A percentile compares a stretch with the other conserved stretches of the same genome.
Evolutionary conservation across 2,329 filamentous ascomycete species (phyloP).

Genomic region (Verticillium isaacii): DNA sequence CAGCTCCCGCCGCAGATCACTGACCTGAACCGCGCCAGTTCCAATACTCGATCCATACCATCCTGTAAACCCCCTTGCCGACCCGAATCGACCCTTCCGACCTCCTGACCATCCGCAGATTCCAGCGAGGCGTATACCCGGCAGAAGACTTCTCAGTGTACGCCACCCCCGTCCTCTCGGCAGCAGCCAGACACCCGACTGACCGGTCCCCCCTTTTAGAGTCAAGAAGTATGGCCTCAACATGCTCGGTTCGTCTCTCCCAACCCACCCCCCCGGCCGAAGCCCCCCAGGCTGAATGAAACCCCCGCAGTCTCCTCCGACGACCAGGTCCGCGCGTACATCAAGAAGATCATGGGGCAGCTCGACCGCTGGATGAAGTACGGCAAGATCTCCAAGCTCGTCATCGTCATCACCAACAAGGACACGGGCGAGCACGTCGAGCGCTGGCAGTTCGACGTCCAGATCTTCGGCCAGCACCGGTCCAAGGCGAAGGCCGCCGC

Average conservation of each 20-base stretch:
- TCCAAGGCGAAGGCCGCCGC: slow-evolving; percentile 46
- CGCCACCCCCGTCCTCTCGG: slow-evolving; percentile 20
- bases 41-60: slow-evolving; percentile 97
- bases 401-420: slow-evolving; percentile 94
- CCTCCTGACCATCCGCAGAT: slow-evolving; percentile 44
- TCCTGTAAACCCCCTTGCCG: slow-evolving; percentile 56
- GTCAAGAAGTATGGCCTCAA: slow-evolving; percentile 99
- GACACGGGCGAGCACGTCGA: slow-evolving; percentile 96
- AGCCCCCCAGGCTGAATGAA: neutral
- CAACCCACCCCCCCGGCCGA: neutral
- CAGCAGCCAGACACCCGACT: neutral
- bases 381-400: slow-evolving; percentile 94
- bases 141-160: slow-evolving; percentile 95
- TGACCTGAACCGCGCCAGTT: slow-evolving; percentile 51
- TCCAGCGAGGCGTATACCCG: slow-evolving; percentile 81
- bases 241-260: slow-evolving; percentile 65
- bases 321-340: slow-evolving; percentile 97
- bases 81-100: neutral
- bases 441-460: slow-evolving; percentile 94
- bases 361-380: slow-evolving; percentile 97
- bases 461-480: slow-evolving; percentile 33
- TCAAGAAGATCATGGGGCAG: slow-evolving; percentile 99
- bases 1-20: slow-evolving; percentile 4
- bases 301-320: slow-evolving; percentile 70
- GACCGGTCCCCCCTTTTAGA: slow-evolving; percentile 12